Evolutionary conservation across 352 stramenopile genomes (phyloP).

Genomic region (Thraustochytrium sp.): DNA sequence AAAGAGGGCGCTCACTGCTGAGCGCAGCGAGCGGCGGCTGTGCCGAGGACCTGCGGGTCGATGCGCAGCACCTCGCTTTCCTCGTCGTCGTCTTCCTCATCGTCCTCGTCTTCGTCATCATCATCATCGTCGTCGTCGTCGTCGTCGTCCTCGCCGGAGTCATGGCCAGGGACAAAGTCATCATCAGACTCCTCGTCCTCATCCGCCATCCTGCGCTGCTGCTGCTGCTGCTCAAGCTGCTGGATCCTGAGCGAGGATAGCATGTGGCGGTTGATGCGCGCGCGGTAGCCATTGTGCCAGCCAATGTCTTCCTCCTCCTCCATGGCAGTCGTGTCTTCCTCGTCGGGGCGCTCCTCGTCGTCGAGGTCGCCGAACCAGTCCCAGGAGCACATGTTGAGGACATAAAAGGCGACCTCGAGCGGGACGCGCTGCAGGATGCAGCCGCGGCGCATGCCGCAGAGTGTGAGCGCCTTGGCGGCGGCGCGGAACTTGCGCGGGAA

Average conservation of each 20-base stretch:
- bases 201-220: background rate
- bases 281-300: conserved; percentile 15
- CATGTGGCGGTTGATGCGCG: conserved; percentile 42
- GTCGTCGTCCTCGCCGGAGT: background rate
- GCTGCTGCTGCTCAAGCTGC: background rate
- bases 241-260: conserved; percentile 15
- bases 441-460: conserved; percentile 56
- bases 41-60: background rate
- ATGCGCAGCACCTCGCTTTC: background rate
- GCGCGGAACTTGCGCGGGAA: conserved; percentile 33
- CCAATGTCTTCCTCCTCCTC: background rate
- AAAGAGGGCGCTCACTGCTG: background rate
- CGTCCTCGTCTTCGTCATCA: conserved; percentile 42
- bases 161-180: background rate
- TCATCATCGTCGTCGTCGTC: conserved; percentile 36
- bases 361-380: conserved; percentile 57
- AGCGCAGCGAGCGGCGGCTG: background rate
- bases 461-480: conserved; percentile 50
- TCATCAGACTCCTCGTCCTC: background rate
- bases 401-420: conserved; percentile 65
- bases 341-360: background rate
- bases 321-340: background rate
- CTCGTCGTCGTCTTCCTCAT: conserved; percentile 34
- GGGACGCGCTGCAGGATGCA: conserved; percentile 57
- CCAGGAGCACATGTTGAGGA: conserved; percentile 70